Conservation (phyloP, 352 stramenopile species). For the Blastocystis sp. region DNA sequence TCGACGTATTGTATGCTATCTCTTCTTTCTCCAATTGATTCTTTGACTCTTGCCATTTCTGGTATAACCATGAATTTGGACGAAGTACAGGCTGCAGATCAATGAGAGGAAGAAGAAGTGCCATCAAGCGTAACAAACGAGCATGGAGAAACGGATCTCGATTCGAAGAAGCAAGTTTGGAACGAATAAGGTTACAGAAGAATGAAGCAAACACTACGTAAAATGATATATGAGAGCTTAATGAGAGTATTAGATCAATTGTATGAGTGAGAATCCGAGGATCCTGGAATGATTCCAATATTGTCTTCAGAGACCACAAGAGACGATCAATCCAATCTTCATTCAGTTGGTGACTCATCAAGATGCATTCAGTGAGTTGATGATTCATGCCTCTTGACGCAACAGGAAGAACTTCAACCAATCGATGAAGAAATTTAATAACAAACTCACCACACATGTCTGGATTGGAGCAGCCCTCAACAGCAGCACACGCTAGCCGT, state of each 20-base stretch:
- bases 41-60: not conserved
- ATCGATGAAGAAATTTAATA: not conserved
- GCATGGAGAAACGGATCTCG: not conserved
- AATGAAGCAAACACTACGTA: not conserved
- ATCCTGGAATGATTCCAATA: not conserved
- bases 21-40: not conserved
- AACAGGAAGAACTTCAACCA: not conserved
- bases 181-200: not conserved
- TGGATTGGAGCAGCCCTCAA: not conserved
- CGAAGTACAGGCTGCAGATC: not conserved
- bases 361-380: not conserved
- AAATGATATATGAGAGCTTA: not conserved
- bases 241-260: not conserved
- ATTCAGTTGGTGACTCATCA: too few species aligned
- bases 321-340: too few species aligned
- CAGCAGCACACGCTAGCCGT: not conserved
- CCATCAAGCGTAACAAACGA: not conserved
- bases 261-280: not conserved
- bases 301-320: not conserved
- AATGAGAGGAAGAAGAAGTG: not conserved
- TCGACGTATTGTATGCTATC: not conserved
- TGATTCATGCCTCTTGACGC: not conserved
- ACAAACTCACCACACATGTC: not conserved
- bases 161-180: not conserved
- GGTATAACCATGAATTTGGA: not conserved